These are phyloP conservation scores for Rosa rugosa DNA, from an alignment of 306 rosid species.

Conservation along the genomic window DNA sequence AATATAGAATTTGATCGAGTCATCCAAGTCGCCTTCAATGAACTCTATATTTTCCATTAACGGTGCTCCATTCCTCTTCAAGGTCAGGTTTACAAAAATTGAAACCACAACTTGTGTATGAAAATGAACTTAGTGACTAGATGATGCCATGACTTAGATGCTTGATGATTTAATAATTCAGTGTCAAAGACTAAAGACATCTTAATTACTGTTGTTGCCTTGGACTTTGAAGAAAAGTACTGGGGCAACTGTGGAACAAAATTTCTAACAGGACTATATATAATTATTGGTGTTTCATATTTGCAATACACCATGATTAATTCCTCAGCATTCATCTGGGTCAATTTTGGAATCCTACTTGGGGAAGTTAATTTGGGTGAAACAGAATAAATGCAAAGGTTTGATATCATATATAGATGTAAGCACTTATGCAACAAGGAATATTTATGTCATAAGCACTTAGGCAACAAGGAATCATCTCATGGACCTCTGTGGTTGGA, in stretches of 20 bases:
- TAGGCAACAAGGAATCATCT: slow-evolving; percentile 12
- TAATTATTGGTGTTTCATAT: background rate
- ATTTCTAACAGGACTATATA: background rate
- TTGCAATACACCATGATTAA: background rate
- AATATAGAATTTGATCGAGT: background rate
- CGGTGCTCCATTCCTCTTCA: background rate
- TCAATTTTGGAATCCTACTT: background rate
- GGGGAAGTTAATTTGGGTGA: background rate
- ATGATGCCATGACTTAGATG: background rate
- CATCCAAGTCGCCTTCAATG: background rate
- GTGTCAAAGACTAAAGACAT: background rate
- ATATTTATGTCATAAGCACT: background rate
- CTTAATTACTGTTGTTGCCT: background rate
- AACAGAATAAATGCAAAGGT: background rate
- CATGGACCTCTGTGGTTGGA: background rate
- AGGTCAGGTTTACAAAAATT: background rate
- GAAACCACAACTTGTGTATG: background rate
- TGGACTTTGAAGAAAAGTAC: background rate
- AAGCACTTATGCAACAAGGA: background rate
- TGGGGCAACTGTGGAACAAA: background rate
- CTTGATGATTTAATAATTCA: background rate
- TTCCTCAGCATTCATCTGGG: background rate
- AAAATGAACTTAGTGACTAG: background rate
- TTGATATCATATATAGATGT: background rate
- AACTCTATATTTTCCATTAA: background rate